Conservation (phyloP, 495 filamentous ascomycete species). For the Opeltia flavorubescens region DNA sequence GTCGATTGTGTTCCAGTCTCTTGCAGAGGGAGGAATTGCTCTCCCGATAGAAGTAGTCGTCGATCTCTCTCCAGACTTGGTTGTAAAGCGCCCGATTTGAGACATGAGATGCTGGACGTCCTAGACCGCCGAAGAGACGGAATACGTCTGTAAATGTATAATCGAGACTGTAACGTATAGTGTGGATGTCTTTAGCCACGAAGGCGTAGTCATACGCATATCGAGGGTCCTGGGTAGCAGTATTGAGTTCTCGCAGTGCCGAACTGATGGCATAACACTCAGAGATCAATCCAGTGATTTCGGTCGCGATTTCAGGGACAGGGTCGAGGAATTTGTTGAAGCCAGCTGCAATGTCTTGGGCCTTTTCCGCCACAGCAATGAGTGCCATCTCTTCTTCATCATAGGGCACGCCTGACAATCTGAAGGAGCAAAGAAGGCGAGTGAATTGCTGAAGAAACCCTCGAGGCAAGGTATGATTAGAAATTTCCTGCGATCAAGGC, state of each 20-base stretch:
- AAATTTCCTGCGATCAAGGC: neutral
- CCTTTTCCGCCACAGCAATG: conserved; percentile 32
- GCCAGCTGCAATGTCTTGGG: conserved; percentile 39
- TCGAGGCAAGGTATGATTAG: neutral
- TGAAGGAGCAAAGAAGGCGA: no score
- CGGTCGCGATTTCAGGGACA: conserved; percentile 37
- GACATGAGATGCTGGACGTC: conserved; percentile 20
- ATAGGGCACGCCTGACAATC: no score
- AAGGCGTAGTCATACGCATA: conserved; percentile 22
- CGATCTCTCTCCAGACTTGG: conserved; percentile 38
- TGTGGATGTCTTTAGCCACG: conserved; percentile 30
- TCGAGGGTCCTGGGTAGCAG: conserved; percentile 20
- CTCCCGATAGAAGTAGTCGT: conserved; percentile 34
- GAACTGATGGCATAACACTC: conserved; percentile 41
- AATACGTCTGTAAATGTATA: conserved; percentile 40
- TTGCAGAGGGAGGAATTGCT: conserved; percentile 32
- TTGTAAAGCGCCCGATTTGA: conserved; percentile 27
- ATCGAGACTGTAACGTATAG: conserved; percentile 32
- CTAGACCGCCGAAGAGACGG: conserved; percentile 34
- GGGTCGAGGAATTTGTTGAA: conserved; percentile 35
- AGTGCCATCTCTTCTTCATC: conserved; percentile 27
- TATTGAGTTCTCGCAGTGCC: conserved; percentile 32
- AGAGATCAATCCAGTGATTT: conserved; percentile 39
- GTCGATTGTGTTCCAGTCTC: conserved; percentile 40
- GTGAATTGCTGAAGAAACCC: neutral